These are phyloP conservation scores for Suhomyces choctaworum DNA, from an alignment of 1,139 yeast species.

Conservation along the genomic window DNA sequence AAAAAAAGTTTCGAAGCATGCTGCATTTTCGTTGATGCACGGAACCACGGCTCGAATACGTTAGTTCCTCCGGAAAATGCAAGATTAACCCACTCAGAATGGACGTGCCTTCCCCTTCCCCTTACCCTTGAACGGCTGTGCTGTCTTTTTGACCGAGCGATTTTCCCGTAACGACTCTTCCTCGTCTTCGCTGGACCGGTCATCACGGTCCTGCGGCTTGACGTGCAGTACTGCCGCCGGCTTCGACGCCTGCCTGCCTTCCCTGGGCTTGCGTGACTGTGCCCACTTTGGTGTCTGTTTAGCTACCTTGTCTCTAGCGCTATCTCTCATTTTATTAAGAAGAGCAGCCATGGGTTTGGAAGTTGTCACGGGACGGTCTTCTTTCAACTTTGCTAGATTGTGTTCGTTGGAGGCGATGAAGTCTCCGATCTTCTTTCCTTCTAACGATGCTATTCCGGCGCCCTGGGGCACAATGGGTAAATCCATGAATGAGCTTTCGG, in stretches of 20 bases:
- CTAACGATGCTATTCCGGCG: constrained; percentile 31
- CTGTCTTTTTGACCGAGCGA: constrained; percentile 12
- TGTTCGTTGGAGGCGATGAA: constrained; percentile 24
- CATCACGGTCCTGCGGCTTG: background rate
- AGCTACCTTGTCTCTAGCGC: constrained; percentile 20
- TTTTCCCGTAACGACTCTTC: constrained; percentile 7
- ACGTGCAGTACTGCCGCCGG: background rate
- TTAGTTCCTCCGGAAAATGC: too few species aligned
- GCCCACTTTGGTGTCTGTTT: constrained; percentile 5
- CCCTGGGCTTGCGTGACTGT: background rate
- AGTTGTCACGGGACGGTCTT: constrained; percentile 9
- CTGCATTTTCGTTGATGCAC: too few species aligned
- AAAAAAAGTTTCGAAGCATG: too few species aligned
- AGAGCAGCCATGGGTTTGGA: constrained; percentile 46
- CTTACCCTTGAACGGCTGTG: constrained; percentile 9
- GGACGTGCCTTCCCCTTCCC: constrained; percentile 22
- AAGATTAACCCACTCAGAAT: too few species aligned
- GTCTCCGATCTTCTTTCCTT: constrained; percentile 28
- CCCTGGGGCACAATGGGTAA: constrained; percentile 52
- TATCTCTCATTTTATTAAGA: constrained; percentile 45
- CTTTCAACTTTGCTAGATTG: constrained; percentile 17
- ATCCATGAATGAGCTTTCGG: constrained; percentile 29
- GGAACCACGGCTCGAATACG: too few species aligned
- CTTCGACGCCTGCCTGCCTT: too few species aligned
- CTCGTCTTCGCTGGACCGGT: constrained; percentile 2